These are phyloP conservation scores for Alternaria triticina DNA, from an alignment of 2,329 filamentous ascomycete genomes.

Conservation along the genomic window DNA sequence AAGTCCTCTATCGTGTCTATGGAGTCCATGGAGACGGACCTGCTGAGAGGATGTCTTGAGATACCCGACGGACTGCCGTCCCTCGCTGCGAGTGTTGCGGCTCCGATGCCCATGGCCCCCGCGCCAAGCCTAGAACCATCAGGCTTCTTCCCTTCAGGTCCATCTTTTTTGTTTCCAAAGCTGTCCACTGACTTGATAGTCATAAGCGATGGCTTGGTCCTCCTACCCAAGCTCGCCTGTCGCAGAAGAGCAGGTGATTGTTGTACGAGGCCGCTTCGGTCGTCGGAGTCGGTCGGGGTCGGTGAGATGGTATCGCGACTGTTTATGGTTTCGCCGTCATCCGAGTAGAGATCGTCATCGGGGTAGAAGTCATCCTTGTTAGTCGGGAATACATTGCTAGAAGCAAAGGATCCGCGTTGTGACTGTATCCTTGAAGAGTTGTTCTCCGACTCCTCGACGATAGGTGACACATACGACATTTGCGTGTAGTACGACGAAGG, in stretches of 20 bases:
- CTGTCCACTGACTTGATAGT: constrained; percentile 55
- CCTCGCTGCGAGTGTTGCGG: constrained; percentile 33
- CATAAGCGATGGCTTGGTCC: constrained; percentile 56
- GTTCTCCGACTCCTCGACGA: constrained; percentile 56
- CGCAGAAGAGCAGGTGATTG: constrained; percentile 42
- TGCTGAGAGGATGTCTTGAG: constrained; percentile 34
- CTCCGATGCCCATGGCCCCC: constrained; percentile 33
- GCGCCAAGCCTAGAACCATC: constrained; percentile 17
- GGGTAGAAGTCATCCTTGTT: constrained; percentile 50
- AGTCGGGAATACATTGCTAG: constrained; percentile 57
- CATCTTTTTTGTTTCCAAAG: constrained; percentile 30
- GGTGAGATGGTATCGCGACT: constrained; percentile 40
- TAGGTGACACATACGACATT: constrained; percentile 56
- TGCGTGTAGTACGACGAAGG: constrained; percentile 58
- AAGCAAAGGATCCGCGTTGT: constrained; percentile 54
- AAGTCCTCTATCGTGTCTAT: constrained; percentile 34
- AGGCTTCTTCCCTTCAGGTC: constrained; percentile 26
- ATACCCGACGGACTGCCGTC: constrained; percentile 29
- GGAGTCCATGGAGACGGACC: constrained; percentile 45
- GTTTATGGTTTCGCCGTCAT: constrained; percentile 48
- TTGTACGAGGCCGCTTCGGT: constrained; percentile 48
- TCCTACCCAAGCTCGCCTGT: constrained; percentile 57
- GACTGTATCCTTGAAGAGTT: constrained; percentile 52
- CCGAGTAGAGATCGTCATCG: constrained; percentile 44
- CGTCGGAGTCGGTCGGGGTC: constrained; percentile 39